Conservation (phyloP, 345 rosid genomes). For the Moricandia moricandioides region DNA sequence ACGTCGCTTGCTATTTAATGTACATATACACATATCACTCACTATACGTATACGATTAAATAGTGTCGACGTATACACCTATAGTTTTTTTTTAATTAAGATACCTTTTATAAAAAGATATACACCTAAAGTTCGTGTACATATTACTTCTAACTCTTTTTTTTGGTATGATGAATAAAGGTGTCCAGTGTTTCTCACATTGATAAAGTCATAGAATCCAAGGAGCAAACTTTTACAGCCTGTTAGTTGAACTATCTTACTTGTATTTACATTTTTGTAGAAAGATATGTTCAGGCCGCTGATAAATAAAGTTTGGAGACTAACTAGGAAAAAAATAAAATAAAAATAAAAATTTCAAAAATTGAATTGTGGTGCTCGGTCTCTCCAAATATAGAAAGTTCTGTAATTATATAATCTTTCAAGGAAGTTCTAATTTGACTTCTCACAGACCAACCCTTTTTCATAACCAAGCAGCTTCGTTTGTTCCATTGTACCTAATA, state of each 20-base stretch:
- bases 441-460: conserved; percentile 4
- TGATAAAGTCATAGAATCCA: background rate
- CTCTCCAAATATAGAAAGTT: conserved; percentile 21
- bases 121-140: background rate
- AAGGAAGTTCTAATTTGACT: conserved; percentile 33
- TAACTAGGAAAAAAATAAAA: background rate
- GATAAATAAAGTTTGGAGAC: conserved; percentile 3
- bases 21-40: background rate
- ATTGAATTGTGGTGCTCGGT: conserved; percentile 15
- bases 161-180: background rate
- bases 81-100: too few species aligned
- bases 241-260: too few species aligned
- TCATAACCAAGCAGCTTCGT: conserved; percentile 40
- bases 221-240: too few species aligned
- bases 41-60: background rate
- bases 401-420: background rate
- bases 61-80: background rate
- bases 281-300: too few species aligned
- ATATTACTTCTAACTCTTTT: background rate
- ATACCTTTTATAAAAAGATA: too few species aligned
- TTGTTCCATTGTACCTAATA: conserved; percentile 37
- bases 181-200: background rate
- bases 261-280: too few species aligned
- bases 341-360: background rate
- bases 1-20: conserved; percentile 4